These are phyloP conservation scores for Penicillium parvum DNA, from an alignment of 495 filamentous ascomycete genomes.

Conservation along the genomic window DNA sequence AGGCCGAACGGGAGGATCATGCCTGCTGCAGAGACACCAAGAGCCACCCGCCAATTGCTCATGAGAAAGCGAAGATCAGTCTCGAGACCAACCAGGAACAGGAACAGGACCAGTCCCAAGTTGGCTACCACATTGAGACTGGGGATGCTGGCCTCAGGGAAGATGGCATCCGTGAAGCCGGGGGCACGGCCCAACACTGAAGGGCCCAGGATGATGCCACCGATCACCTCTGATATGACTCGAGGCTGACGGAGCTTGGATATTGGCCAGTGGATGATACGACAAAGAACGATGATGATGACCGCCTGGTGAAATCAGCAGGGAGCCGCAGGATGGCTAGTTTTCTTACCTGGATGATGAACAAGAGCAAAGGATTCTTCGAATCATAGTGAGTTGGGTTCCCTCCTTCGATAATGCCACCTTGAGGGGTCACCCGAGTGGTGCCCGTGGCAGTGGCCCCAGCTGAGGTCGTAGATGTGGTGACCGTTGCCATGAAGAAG, in stretches of 20 bases:
- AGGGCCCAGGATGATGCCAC: constrained; percentile 84
- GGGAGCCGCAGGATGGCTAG: neutral
- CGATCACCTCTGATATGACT: constrained; percentile 95
- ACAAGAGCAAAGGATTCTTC: constrained; percentile 82
- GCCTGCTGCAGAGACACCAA: constrained; percentile 76
- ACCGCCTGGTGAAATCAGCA: constrained; percentile 49
- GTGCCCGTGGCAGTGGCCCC: constrained; percentile 3
- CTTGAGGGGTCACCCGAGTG: constrained; percentile 25
- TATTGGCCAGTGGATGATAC: constrained; percentile 76
- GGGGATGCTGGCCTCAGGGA: constrained; percentile 68
- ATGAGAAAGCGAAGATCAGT: constrained; percentile 83
- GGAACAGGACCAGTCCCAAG: constrained; percentile 81
- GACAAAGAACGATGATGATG: constrained; percentile 89
- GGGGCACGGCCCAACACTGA: constrained; percentile 82
- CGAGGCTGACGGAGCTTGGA: constrained; percentile 83
- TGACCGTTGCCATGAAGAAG: constrained; percentile 11
- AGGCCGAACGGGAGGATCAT: constrained; percentile 75
- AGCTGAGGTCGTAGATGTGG: constrained; percentile 4
- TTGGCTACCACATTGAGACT: constrained; percentile 81
- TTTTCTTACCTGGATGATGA: constrained; percentile 79
- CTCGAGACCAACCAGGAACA: constrained; percentile 91
- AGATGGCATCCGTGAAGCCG: constrained; percentile 72
- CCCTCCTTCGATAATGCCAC: constrained; percentile 66
- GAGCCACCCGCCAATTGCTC: constrained; percentile 80
- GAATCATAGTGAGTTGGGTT: constrained; percentile 69